Base-by-base conservation (phyloP, 345 rosid genomes). In the Rhizophora mangle region DNA sequence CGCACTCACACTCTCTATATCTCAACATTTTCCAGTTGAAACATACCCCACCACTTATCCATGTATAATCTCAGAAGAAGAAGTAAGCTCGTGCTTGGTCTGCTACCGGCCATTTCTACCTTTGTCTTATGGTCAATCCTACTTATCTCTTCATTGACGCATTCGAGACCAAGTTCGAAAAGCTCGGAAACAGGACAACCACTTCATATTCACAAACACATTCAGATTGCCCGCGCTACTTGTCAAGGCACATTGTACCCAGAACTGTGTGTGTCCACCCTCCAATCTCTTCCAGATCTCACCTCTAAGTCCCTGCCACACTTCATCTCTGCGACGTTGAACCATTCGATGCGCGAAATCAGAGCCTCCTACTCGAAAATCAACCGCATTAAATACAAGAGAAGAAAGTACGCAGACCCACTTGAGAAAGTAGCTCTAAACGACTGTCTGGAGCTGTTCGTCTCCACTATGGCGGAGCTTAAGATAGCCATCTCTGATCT, bases 371-470 rank as follows among this genome's bases (percentile, higher is more conserved):
- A 78, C 51, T 32, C 85, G 18, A 83, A 75, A 80, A 86, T 92
- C 86, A 72, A 82, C 52, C 6, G 61, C 62, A 78, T 89, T 65
- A 70, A 63, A 60, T 69, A 46, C 59, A 71, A 62, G 51, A 62
- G 72, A 10, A 34, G 43, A 51, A 67, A 62, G 55, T 21, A 3
- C 15, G 78, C 82, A 19, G 72, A 75, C 52, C 74, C 66, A 2
- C 82, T 71, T 3, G 87, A 88, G 56, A 72, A 55, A 2, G 69
- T 76, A 24, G 98, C 96, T 15, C 74, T 90, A 36, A 64, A 74
- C 2, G 96, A 89, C 74, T 93, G 96, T 72, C 83, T 82, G 43
- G 88, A 87, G 76, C 98, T 90, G 37, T 71, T 87, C 34, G 80
- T 69, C 36, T 73, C 55, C 57, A 83, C 93, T 49, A 29, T 83